Base-by-base conservation (phyloP, 352 stramenopile genomes). In the Pythium vanterpoolii region DNA sequence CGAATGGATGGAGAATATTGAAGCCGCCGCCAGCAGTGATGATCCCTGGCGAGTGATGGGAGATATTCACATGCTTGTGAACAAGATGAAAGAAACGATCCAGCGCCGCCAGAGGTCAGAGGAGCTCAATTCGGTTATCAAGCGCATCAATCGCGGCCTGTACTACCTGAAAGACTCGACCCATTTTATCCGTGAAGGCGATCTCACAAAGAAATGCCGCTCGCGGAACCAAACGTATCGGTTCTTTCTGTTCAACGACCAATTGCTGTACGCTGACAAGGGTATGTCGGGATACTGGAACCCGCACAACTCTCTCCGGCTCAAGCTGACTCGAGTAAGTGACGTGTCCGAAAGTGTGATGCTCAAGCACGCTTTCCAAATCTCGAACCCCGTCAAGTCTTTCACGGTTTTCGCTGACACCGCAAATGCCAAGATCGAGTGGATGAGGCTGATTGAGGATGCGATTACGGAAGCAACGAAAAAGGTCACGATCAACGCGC, bases 151-250 rank as follows among this genome's bases (percentile, higher is more conserved):
- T 39, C 93, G 96, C 33, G 91, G 88, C 45, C 71, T 90, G 38
- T 90, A 88, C 59, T 86, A 98, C 50, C 71, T 99, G 27, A 97
- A 98, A 57, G 93, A 98, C 67, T 87, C 93, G 26, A 88, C 93
- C n/a, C 86, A 86, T 11, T 99, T 99, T 72, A 80, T 99, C 11
- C 79, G 83, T 49, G 93, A 98, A 73, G 97, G 95, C 13, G 86
- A 98, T 55, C 60, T 99, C 40, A 86, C 88, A 21, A 99, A 99
- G 75, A 90, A 90, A 40, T 97, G 92, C 45, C 79, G 95, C 24
- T 97, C 82, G 11, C 79, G 91, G 18, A 93, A 90, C 60, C 80
- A 89, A 31, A 69, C 76, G 14, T 96, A 96, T 56, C 84, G 85
- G 11, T 96, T 96, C 54, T 93, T 96, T 63, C 78, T 93, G 16